Base-by-base conservation (phyloP, 129 eudicot genomes). In the Flaveria linearis region DNA sequence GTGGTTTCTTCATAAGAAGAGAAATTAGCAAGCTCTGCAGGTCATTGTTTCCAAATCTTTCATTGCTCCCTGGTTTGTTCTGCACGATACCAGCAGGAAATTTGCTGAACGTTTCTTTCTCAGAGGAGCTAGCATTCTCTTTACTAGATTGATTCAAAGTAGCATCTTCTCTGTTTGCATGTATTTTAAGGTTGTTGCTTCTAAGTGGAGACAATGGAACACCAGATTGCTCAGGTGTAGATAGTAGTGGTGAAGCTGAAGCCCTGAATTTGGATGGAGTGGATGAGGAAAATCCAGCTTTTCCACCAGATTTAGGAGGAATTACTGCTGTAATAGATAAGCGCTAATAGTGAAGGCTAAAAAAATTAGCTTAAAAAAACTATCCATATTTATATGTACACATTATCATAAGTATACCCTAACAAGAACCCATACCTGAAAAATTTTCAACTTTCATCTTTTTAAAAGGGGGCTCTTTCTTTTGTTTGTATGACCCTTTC, bases 401-500 rank as follows among this genome's bases (percentile, higher is more conserved):
- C 69, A 63, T 30, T 58, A 63, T 39, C 55, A 72, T 72, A 55
- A 36, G 39, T 28, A n/a, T 43, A 74, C 36, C 26, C 49, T 28
- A 26, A 75, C 7, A 67, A 36, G 41, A 36, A 23, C 53, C 26
- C 74, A 30, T 84, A 91, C 99, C 96, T 91, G 92, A 69, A 74
- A 86, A 82, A 52, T 92, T 78, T 69, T 91, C 99, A 66, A 86
- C 73, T 84, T 86, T 89, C 81, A 82, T 76, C 86, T 91, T 95
- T 71, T 91, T 88, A 50, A 78, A 81, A 78, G 90, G 97, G 73
- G 94, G 92, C 70, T 92, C 98, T 84, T 87, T 88, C 83, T 87
- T 89, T 73, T 91, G 83, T 79, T 91, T 94, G 77, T 78, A 87
- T 60, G 84, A 61, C 79, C 60, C 90, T 83, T 77, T 91, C 97